phyloP scores from a whole-genome alignment of 2,329 filamentous ascomycete species.

The Emericellopsis cladophorae region DNA sequence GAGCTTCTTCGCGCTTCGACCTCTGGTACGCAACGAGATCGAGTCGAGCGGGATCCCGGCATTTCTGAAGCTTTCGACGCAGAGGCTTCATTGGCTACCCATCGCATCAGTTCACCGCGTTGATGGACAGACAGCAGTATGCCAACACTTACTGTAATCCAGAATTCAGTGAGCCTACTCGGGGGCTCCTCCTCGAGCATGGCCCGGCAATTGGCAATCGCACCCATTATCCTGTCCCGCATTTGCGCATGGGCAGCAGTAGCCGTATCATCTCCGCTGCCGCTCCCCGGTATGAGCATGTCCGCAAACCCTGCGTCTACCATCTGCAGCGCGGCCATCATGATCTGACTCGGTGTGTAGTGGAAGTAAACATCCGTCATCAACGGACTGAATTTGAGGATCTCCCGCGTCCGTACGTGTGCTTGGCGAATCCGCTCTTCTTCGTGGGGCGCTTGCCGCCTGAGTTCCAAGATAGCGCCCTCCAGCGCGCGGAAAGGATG shows the following conservation, averaged over 20 bases:
- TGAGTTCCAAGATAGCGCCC: conserved; percentile 73
- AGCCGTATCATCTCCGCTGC: conserved; percentile 10
- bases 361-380: conserved; percentile 96
- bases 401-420: conserved; percentile 58
- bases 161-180: conserved; percentile 39
- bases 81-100: conserved; percentile 38
- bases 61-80: conserved; percentile 58
- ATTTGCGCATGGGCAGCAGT: conserved; percentile 12
- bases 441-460: conserved; percentile 51
- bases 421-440: conserved; percentile 42
- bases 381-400: conserved; percentile 68
- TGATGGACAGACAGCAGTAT: conserved; percentile 8
- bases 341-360: conserved; percentile 88
- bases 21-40: conserved; percentile 59
- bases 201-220: conserved; percentile 36
- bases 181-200: conserved; percentile 45
- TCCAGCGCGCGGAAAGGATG: conserved; percentile 85
- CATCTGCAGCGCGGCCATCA: conserved; percentile 67
- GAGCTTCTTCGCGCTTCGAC: conserved; percentile 43
- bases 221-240: conserved; percentile 34
- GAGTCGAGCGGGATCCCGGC: conserved; percentile 60
- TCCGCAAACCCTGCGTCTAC: conserved; percentile 55
- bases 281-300: conserved; percentile 28
- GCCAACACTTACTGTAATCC: conserved; percentile 31
- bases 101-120: conserved; percentile 24